These are phyloP conservation scores for Ophiostoma sp. DNA, from an alignment of 2,329 filamentous ascomycete genomes.

Conservation along the genomic window DNA sequence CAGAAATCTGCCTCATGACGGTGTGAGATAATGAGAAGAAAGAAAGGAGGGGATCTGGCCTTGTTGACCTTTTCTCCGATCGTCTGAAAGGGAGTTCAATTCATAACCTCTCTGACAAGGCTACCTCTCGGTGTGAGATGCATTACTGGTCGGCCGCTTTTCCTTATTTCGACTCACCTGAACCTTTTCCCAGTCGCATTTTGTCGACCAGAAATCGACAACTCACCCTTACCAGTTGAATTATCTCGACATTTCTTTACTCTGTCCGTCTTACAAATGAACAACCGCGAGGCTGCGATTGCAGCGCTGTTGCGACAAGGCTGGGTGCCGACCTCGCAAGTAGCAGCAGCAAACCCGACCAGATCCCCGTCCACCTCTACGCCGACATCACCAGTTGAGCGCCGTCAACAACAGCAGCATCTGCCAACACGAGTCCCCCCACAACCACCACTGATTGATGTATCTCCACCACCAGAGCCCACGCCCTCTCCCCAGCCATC, in stretches of 20 bases:
- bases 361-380: not conserved
- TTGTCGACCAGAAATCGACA: too few species aligned
- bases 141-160: not conserved
- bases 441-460: not conserved
- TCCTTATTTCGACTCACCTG: too few species aligned
- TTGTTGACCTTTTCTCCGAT: too few species aligned
- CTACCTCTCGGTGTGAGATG: not conserved
- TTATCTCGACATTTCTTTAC: not conserved
- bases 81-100: too few species aligned
- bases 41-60: not conserved
- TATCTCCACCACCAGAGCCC: not conserved
- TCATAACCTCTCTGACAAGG: not conserved
- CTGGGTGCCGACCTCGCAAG: not conserved
- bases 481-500: too few species aligned
- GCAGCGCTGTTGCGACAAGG: constrained; percentile 12
- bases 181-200: too few species aligned
- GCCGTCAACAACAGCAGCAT: not conserved
- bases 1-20: constrained; percentile 9
- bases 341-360: not conserved
- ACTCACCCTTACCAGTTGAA: too few species aligned
- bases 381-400: not conserved
- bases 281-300: constrained; percentile 12
- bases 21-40: not conserved
- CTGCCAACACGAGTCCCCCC: too few species aligned
- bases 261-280: not conserved